These are phyloP conservation scores for Mycena leptocephala DNA, from an alignment of 768 basidiomycete species.

Conservation along the genomic window DNA sequence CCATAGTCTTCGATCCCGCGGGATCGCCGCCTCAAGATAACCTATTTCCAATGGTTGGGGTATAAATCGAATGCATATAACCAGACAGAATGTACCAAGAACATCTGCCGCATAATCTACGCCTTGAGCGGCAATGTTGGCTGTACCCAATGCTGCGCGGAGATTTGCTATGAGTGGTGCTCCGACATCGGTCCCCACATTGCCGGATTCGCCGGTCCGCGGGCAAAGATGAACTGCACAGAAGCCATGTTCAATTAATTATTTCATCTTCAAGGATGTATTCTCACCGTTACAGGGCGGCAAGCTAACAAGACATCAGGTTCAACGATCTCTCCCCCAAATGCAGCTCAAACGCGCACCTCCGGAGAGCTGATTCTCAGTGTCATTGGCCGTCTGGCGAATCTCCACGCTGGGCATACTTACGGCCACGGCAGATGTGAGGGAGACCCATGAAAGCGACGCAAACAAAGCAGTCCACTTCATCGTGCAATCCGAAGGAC, in stretches of 20 bases:
- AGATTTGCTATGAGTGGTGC: conserved; percentile 5
- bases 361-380: neutral
- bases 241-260: neutral
- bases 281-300: conserved; percentile 4
- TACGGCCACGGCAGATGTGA: neutral
- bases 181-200: neutral
- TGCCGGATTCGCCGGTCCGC: neutral
- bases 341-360: neutral
- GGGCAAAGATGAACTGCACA: conserved; percentile 21
- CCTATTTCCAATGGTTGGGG: neutral
- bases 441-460: neutral
- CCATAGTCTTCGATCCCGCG: neutral
- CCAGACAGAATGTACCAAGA: neutral
- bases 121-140: neutral
- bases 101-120: neutral
- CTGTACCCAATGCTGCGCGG: conserved; percentile 6
- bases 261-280: neutral
- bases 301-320: neutral
- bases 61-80: neutral
- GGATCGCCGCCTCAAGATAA: conserved; percentile 8
- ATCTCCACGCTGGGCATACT: neutral
- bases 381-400: neutral
- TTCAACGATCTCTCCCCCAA: neutral
- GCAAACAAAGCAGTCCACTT: neutral
- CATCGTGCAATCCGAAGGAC: neutral